These are phyloP conservation scores for Salvia rosmarinus DNA, from an alignment of 257 asterid species.

Conservation along the genomic window DNA sequence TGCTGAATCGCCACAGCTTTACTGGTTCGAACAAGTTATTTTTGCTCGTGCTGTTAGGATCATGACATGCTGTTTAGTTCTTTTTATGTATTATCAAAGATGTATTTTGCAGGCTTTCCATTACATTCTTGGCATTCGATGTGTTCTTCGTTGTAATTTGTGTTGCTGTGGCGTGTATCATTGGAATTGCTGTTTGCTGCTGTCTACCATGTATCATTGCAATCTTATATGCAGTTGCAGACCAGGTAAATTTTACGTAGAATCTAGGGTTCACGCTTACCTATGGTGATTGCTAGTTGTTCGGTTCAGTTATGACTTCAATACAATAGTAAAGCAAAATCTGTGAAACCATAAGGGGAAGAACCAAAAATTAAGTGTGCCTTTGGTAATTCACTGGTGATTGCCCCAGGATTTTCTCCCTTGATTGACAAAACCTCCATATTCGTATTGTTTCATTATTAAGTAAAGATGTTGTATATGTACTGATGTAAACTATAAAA, in stretches of 20 bases:
- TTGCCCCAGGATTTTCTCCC: background rate
- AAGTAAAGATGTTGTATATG: background rate
- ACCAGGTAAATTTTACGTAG: conserved; percentile 62
- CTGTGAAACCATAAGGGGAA: conserved; percentile 22
- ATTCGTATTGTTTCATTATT: background rate
- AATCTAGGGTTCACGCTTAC: background rate
- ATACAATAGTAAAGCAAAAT: conserved; percentile 11
- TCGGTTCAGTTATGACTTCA: background rate
- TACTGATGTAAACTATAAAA: background rate
- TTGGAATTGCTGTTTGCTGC: conserved; percentile 99
- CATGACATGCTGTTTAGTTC: conserved; percentile 1
- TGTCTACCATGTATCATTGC: conserved; percentile 97
- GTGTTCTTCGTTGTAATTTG: conserved; percentile 97
- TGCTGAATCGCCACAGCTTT: conserved; percentile 80
- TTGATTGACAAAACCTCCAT: background rate
- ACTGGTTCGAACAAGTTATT: conserved; percentile 65
- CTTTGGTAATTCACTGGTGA: background rate
- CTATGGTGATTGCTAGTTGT: conserved; percentile 28
- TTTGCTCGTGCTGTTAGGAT: conserved; percentile 22
- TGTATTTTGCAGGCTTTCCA: conserved; percentile 81
- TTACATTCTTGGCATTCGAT: conserved; percentile 94
- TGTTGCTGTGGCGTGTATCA: conserved; percentile 89
- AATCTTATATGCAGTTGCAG: conserved; percentile 91
- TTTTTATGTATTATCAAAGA: background rate
- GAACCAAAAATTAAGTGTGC: background rate